Conservation (phyloP, 2,329 filamentous ascomycete species). For the Lasiodiplodia sp. region DNA sequence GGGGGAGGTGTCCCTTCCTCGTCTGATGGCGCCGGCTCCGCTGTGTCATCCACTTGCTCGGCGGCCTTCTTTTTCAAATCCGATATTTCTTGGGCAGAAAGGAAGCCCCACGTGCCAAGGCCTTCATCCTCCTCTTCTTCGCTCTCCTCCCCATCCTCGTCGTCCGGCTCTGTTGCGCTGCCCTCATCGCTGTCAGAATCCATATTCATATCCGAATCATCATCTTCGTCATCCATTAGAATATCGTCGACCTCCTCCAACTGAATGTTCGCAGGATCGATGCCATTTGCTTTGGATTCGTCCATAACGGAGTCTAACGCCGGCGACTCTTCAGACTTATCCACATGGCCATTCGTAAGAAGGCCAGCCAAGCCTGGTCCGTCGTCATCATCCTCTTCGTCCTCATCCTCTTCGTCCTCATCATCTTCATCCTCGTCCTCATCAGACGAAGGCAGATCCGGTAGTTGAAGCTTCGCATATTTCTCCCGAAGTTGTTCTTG, state of each 20-base stretch:
- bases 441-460: conserved; percentile 40
- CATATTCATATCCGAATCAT: conserved; percentile 26
- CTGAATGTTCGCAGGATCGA: conserved; percentile 47
- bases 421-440: conserved; percentile 38
- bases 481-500: conserved; percentile 73
- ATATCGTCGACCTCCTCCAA: conserved; percentile 52
- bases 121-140: conserved; percentile 45
- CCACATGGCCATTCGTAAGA: conserved; percentile 22
- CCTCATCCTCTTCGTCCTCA: conserved; percentile 41
- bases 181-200: conserved; percentile 32
- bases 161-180: conserved; percentile 30
- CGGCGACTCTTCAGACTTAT: not conserved
- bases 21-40: conserved; percentile 44
- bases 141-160: conserved; percentile 51
- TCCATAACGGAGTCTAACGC: conserved; percentile 12
- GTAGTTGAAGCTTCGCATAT: conserved; percentile 68
- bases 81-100: conserved; percentile 25
- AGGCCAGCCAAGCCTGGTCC: conserved; percentile 30
- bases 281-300: conserved; percentile 33
- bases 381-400: conserved; percentile 39
- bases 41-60: conserved; percentile 34
- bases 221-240: conserved; percentile 40
- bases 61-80: conserved; percentile 28
- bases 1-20: conserved; percentile 16
- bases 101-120: conserved; percentile 25